These are phyloP conservation scores for Crithidia brevicula DNA, from an alignment of 208 protist genomes.

Conservation along the genomic window DNA sequence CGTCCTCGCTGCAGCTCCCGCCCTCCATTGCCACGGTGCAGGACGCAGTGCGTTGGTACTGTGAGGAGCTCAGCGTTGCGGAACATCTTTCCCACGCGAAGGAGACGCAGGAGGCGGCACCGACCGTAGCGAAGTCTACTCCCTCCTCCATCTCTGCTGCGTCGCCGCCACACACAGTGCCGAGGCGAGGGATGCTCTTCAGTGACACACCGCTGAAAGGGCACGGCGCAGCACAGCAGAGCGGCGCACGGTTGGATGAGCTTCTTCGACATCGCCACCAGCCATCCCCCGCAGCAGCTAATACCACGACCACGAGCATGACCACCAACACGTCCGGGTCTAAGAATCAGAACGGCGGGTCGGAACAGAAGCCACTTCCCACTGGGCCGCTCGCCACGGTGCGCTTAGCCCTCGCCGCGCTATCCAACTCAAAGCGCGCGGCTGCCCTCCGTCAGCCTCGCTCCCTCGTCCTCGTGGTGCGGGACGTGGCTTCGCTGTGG, in stretches of 20 bases:
- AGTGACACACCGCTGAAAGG: neutral
- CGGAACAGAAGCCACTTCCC: neutral
- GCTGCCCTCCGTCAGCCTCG: slow-evolving; percentile 21
- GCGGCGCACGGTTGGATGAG: slow-evolving; percentile 19
- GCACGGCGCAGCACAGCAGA: neutral
- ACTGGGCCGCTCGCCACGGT: slow-evolving; percentile 27
- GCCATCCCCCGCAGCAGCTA: neutral
- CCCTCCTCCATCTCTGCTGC: neutral
- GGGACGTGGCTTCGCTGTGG: slow-evolving; percentile 21
- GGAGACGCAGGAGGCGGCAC: neutral
- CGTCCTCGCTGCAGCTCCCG: slow-evolving; percentile 22
- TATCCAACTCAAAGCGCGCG: slow-evolving; percentile 17
- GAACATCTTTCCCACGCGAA: neutral
- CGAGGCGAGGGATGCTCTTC: neutral
- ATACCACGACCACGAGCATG: neutral
- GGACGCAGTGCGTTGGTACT: slow-evolving; percentile 32
- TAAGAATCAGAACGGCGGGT: neutral
- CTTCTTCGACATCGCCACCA: slow-evolving; percentile 19
- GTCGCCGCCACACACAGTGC: neutral
- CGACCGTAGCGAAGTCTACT: neutral
- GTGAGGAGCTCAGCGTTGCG: slow-evolving; percentile 4
- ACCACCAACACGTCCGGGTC: no score
- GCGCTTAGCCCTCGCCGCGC: slow-evolving; percentile 16
- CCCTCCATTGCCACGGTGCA: slow-evolving; percentile 8
- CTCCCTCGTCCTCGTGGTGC: slow-evolving; percentile 25